Evolutionary conservation across 306 rosid genomes (phyloP), one percentile per base, ranked within the genome.

Genomic region (Vigna trinervia): DNA sequence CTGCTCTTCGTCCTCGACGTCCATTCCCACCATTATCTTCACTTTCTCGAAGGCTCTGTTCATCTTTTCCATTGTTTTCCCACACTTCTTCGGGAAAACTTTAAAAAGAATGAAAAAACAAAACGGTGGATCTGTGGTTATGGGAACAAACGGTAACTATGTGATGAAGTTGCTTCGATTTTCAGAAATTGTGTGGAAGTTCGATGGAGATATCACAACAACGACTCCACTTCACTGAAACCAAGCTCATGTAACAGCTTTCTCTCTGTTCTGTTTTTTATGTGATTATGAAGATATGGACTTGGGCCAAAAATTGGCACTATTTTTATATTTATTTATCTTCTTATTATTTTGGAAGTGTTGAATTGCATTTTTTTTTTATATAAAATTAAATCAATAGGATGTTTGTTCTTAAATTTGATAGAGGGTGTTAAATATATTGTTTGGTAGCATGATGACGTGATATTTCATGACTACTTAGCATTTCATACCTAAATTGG

Each of bases 21-120:
- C 98, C 89, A 90, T 85, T 60, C 97, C 95, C 19, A 94, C 98
- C 77, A 94, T 85, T 73, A 88, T 86, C 90, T 90, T 92, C 86
- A 90, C 83, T 84, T 87, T 94, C 84, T 88, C 97, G 34, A 85
- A 86, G 17, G 97, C 98, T 65, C 39, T 84, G 74, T 87, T 92
- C 92, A 92, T 84, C 80, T 82, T 94, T 66, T 90, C 96, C 98
- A 92, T 94, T 62, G 41, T 11, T 67, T 75, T 58, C 68, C 67
- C 84, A 26, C 85, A 7, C 74, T 74, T 81, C 75, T 82, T 71
- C 66, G 48, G 54, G 81, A 82, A 87, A 87, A 62, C 63, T 65
- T 46, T 32, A 34, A 20, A 1, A 30, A 5, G 8, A 36, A 34
- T 8, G 11, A 41, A n/a, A 32, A 26, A 14, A 1, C 8, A 48